A percentile compares a stretch with the other conserved stretches of the same genome.
Conservation (phyloP, 2,329 filamentous ascomycete species). For the Colletotrichum sp. region DNA sequence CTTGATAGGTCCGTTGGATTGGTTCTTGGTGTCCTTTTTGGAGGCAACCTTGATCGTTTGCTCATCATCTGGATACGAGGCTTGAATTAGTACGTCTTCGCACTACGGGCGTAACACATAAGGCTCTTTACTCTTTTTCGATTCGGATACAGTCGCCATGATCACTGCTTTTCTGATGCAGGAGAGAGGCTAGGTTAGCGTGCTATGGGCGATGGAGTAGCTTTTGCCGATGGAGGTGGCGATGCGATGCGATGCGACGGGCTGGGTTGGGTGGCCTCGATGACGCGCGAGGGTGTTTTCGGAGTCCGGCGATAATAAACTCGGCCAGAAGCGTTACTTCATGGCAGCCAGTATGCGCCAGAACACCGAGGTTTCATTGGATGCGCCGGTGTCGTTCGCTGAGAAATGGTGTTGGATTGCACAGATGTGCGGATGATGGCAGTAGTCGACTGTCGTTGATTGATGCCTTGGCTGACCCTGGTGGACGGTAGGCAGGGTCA, state of each 20-base stretch:
- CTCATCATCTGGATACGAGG: conserved; percentile 50
- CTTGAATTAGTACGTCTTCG: neutral
- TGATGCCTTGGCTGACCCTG: neutral
- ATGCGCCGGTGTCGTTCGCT: neutral
- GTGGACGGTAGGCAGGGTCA: conserved; percentile 1
- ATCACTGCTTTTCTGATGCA: neutral
- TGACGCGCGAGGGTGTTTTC: neutral
- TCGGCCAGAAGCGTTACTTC: neutral
- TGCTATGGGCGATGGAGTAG: neutral
- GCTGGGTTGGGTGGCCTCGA: neutral
- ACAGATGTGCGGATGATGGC: neutral
- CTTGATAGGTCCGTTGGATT: conserved; percentile 57
- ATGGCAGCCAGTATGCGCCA: neutral
- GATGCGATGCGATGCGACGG: neutral
- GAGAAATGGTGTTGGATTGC: neutral
- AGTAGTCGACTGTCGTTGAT: neutral
- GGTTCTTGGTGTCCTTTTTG: conserved; percentile 55
- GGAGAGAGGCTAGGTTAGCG: neutral
- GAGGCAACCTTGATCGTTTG: conserved; percentile 68
- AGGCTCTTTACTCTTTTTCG: conserved; percentile 17
- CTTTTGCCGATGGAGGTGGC: neutral
- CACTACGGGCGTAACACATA: neutral
- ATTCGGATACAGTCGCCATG: conserved; percentile 21
- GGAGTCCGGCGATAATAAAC: neutral
- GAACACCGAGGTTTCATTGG: neutral